phyloP scores from a whole-genome alignment of 1,284 basidiomycete species.

The Phellinidium pouzarii region DNA sequence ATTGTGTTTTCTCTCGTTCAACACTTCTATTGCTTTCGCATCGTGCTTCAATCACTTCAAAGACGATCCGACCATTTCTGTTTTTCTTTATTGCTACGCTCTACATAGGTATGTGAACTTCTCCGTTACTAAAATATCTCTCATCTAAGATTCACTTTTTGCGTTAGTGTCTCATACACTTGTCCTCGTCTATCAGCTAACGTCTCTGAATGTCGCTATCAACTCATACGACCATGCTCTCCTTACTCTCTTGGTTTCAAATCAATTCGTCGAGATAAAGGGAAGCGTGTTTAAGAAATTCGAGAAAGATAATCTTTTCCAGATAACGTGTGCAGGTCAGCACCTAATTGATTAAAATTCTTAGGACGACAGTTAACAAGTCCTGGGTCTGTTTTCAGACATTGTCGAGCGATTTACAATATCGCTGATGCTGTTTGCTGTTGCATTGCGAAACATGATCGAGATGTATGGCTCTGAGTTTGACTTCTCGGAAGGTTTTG shows the following conservation, averaged over 20 bases:
- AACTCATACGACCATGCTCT: slow-evolving; percentile 98
- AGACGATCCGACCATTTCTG: slow-evolving; percentile 70
- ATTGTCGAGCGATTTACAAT: slow-evolving; percentile 98
- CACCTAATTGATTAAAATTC: background rate
- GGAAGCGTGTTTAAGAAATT: slow-evolving; percentile 99
- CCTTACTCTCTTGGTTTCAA: slow-evolving; percentile 90
- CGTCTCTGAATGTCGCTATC: slow-evolving; percentile 94
- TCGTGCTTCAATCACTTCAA: slow-evolving; percentile 48
- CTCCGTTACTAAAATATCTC: background rate
- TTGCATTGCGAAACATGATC: slow-evolving; percentile 92
- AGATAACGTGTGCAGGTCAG: slow-evolving; percentile 92
- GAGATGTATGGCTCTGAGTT: slow-evolving; percentile 90
- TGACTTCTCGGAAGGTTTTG: slow-evolving; percentile 62
- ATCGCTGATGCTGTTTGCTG: slow-evolving; percentile 83
- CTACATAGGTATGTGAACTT: slow-evolving; percentile 69
- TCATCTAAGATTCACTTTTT: background rate
- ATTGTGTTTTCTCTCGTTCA: slow-evolving; percentile 91
- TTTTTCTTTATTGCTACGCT: slow-evolving; percentile 81
- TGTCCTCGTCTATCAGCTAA: slow-evolving; percentile 96
- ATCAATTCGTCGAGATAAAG: slow-evolving; percentile 99
- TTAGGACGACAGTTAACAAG: background rate
- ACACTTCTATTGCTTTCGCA: slow-evolving; percentile 76
- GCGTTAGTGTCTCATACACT: slow-evolving; percentile 76
- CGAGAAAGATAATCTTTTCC: slow-evolving; percentile 99
- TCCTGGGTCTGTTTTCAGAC: slow-evolving; percentile 43